Conservation (phyloP, 2,329 filamentous ascomycete genomes). For the Sordariomycetes sp. region DNA sequence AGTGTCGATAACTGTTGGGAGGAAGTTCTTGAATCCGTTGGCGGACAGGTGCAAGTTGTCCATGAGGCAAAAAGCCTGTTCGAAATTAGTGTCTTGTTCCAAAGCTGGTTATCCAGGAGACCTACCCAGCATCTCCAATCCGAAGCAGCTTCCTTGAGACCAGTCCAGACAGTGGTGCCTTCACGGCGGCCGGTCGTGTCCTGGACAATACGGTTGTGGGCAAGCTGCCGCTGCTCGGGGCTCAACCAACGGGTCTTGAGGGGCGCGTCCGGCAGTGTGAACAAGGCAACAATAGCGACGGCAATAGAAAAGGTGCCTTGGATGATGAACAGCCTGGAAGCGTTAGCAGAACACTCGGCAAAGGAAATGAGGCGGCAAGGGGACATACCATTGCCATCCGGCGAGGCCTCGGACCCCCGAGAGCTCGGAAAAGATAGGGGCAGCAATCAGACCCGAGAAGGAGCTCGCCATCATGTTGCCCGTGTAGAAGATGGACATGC, state of each 20-base stretch:
- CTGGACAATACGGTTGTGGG: conserved; percentile 24
- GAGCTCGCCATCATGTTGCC: conserved; percentile 56
- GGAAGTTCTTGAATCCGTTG: conserved; percentile 31
- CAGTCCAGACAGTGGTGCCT: conserved; percentile 8
- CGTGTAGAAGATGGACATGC: conserved; percentile 46
- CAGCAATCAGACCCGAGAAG: conserved; percentile 51
- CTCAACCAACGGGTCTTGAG: conserved; percentile 28
- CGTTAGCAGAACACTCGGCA: too few relatives aligned
- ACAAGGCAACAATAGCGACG: conserved; percentile 6
- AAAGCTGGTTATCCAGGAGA: neutral
- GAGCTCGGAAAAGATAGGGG: conserved; percentile 39
- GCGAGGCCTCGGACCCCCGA: conserved; percentile 36
- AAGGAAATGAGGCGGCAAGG: too few relatives aligned
- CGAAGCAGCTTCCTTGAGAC: conserved; percentile 3
- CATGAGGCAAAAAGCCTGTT: conserved; percentile 36
- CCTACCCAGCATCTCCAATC: neutral
- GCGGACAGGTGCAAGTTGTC: conserved; percentile 39
- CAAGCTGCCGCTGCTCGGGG: conserved; percentile 28
- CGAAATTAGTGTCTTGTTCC: too few relatives aligned
- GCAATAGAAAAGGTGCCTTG: conserved; percentile 7
- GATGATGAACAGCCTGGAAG: conserved; percentile 30
- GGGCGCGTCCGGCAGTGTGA: conserved; percentile 16
- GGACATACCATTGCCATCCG: conserved; percentile 55
- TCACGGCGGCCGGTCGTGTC: conserved; percentile 24
- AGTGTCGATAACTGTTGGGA: conserved; percentile 5